These are phyloP conservation scores for Mrakiaceae sp. DNA, from an alignment of 1,284 basidiomycete genomes.

Conservation along the genomic window DNA sequence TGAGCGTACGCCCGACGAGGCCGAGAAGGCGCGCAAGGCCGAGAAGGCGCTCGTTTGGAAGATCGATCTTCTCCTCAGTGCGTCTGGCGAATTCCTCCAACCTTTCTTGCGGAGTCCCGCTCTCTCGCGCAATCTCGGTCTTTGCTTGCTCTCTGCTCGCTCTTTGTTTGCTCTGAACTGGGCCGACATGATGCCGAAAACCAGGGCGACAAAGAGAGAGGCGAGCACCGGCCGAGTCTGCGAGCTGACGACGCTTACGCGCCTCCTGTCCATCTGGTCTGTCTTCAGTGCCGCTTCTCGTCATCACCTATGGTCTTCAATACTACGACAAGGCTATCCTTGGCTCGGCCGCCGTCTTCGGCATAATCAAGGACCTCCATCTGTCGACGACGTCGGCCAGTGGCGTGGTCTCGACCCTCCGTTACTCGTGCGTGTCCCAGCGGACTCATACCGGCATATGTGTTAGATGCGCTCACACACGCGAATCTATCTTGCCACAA, in stretches of 20 bases:
- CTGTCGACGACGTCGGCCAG: slow-evolving; percentile 21
- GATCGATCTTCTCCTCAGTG: slow-evolving; percentile 25
- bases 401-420: slow-evolving; percentile 29
- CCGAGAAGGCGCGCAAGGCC: too few relatives aligned
- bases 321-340: slow-evolving; percentile 35
- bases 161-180: slow-evolving; percentile 11
- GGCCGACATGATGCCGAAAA: slow-evolving; percentile 2
- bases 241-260: too few relatives aligned
- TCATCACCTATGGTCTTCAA: slow-evolving; percentile 38
- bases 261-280: too few relatives aligned
- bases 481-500: too few relatives aligned
- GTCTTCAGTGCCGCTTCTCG: slow-evolving; percentile 33
- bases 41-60: slow-evolving; percentile 24
- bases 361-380: slow-evolving; percentile 38
- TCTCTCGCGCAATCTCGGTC: neutral
- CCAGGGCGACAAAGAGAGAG: too few relatives aligned
- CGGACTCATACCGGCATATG: too few relatives aligned
- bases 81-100: slow-evolving; percentile 13
- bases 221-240: too few relatives aligned
- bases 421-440: slow-evolving; percentile 29
- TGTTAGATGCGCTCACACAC: too few relatives aligned
- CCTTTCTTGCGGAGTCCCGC: neutral
- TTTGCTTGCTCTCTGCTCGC: too few relatives aligned
- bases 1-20: too few relatives aligned
- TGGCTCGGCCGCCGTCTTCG: slow-evolving; percentile 40